Evolutionary conservation across 345 rosid genomes (phyloP).

Genomic region (Aquilaria malaccensis): DNA sequence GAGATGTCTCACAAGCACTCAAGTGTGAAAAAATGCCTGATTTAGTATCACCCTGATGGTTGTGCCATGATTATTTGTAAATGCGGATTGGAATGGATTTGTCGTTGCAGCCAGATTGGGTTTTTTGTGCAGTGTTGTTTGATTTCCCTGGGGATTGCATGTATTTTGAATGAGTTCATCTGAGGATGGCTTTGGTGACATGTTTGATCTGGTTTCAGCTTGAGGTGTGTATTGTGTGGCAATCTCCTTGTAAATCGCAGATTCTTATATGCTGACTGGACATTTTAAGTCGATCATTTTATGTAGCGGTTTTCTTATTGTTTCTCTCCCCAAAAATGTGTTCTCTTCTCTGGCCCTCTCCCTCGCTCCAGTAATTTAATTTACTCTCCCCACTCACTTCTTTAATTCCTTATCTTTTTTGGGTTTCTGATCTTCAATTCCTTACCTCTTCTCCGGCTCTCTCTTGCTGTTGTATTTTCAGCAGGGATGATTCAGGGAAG

Average conservation of each 20-base stretch:
- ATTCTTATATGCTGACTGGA: constrained; percentile 24
- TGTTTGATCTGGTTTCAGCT: constrained; percentile 23
- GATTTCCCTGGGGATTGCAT: constrained; percentile 22
- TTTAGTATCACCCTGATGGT: constrained; percentile 13
- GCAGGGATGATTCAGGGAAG: no score
- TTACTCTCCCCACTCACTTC: no score
- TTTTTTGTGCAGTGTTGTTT: constrained; percentile 28
- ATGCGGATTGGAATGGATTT: constrained; percentile 15
- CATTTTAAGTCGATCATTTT: neutral
- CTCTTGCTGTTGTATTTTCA: no score
- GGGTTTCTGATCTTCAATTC: no score
- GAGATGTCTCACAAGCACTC: constrained; percentile 80
- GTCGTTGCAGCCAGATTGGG: constrained; percentile 16
- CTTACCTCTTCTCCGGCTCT: no score
- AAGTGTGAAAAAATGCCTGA: constrained; percentile 33
- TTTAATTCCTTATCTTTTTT: no score
- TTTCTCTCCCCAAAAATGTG: neutral
- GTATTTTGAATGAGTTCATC: constrained; percentile 15
- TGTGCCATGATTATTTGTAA: constrained; percentile 14
- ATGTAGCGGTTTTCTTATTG: neutral
- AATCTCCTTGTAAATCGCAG: constrained; percentile 27
- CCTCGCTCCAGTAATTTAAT: no score
- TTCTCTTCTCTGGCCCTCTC: neutral
- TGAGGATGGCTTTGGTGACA: constrained; percentile 16
- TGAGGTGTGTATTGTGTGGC: constrained; percentile 16